Conservation (phyloP, 129 eudicot genomes). For the Glebionis coronaria region DNA sequence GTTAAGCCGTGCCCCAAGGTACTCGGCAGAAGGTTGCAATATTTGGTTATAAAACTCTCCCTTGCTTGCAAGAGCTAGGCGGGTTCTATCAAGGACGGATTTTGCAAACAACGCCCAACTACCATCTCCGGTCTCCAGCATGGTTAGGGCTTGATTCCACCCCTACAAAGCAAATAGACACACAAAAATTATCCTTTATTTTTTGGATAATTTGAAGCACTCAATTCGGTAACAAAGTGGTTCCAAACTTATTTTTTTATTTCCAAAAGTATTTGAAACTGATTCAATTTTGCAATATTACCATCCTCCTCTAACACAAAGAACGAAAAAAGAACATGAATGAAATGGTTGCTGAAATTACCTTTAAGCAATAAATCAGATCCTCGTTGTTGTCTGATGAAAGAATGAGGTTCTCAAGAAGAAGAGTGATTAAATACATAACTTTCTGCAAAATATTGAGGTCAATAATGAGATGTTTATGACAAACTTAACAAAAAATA, state of each 20-base stretch:
- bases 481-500: background rate
- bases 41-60: slow-evolving; percentile 40
- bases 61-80: slow-evolving; percentile 43
- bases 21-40: slow-evolving; percentile 51
- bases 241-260: slow-evolving; percentile 5
- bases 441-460: slow-evolving; percentile 60
- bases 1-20: slow-evolving; percentile 49
- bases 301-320: slow-evolving; percentile 14
- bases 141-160: slow-evolving; percentile 69
- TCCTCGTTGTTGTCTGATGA: slow-evolving; percentile 89
- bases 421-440: slow-evolving; percentile 79
- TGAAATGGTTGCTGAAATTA: slow-evolving; percentile 26
- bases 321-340: slow-evolving; percentile 2
- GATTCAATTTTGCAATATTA: background rate
- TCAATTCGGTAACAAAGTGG: background rate
- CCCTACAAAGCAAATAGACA: slow-evolving; percentile 47
- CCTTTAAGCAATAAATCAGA: slow-evolving; percentile 94
- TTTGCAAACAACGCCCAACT: slow-evolving; percentile 55
- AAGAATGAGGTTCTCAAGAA: slow-evolving; percentile 87
- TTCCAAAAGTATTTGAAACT: background rate
- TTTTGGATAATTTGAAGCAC: background rate
- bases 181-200: background rate
- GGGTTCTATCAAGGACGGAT: slow-evolving; percentile 54
- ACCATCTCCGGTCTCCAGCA: slow-evolving; percentile 50
- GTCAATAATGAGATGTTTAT: slow-evolving; percentile 9